phyloP scores from a whole-genome alignment of 2,329 filamentous ascomycete species.

The Coniochaeta sp. region DNA sequence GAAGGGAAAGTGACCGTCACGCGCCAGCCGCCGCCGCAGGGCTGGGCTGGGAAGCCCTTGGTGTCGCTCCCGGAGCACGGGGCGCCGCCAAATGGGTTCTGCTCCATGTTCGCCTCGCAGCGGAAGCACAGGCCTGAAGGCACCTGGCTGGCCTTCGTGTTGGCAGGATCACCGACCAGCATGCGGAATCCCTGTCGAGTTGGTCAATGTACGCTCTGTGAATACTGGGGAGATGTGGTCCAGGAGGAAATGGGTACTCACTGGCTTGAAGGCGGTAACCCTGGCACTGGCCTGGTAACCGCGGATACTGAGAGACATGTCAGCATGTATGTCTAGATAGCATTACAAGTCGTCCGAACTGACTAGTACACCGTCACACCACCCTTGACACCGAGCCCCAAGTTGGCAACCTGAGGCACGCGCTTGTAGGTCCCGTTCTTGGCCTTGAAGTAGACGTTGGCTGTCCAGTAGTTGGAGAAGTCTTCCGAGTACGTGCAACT shows the following conservation, averaged over 20 bases:
- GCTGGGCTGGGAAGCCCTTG: conserved; percentile 27
- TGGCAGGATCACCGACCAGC: conserved; percentile 21
- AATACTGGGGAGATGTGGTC: no score
- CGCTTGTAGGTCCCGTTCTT: conserved; percentile 22
- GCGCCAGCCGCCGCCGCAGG: conserved; percentile 32
- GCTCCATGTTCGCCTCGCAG: conserved; percentile 15
- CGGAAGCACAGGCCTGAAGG: conserved; percentile 18
- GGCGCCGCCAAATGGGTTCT: conserved; percentile 17
- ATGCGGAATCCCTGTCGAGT: conserved; percentile 25
- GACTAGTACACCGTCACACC: conserved; percentile 29
- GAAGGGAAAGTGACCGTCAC: conserved; percentile 32
- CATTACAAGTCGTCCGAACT: background rate
- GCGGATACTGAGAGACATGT: conserved; percentile 15
- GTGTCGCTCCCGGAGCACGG: conserved; percentile 24
- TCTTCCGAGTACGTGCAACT: conserved; percentile 24
- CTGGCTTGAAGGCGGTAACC: conserved; percentile 31
- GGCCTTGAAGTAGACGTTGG: conserved; percentile 19
- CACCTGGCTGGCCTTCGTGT: conserved; percentile 7
- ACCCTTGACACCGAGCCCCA: conserved; percentile 23
- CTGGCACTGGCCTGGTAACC: conserved; percentile 22
- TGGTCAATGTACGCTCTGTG: background rate
- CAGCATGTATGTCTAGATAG: background rate
- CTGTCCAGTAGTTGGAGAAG: conserved; percentile 27
- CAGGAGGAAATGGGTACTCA: no score
- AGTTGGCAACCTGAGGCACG: conserved; percentile 26